Base-by-base conservation (phyloP, 352 stramenopile species). In the Globisporangium cylindrosporum region DNA sequence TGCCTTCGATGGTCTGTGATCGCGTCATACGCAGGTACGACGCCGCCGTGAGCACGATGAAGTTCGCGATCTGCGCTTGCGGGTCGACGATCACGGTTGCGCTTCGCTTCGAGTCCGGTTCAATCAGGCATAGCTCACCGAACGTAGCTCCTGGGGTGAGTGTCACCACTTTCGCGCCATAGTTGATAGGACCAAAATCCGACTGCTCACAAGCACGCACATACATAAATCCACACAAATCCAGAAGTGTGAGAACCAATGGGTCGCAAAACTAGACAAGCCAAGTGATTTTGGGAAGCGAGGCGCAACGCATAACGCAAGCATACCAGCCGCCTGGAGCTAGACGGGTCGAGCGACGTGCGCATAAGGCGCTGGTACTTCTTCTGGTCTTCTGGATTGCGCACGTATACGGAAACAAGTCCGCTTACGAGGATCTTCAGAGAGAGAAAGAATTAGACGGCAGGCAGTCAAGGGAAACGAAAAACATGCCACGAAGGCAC, bases 1-100 rank as follows among this genome's bases (percentile, higher is more conserved):
- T 90, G 57, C 87, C 87, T 75, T 92, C 84, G 51, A 91, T 92
- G 4, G 78, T 88, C 70, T 93, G 84, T 29, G 81, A 92, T 6
- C 84, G 82, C 22, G 88, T 95, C 81, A 95, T 92, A 29, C 87
- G 81, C 27, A 93, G 59, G 66, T 95, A 95, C 29, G 84, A 92
- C 10, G 86, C 77, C 6, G 88, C 85, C 12, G 88, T 89, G 69
- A 95, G 85, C 58, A 94, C 88, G 59, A 95, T 93, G 43, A 95
- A 93, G 70, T 91, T 93, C 43, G 88, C 85, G 66, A 80, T 80
- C 75, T 91, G 80, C 8, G 80, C 80, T 32, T 81, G 68, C 10
- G 72, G 59, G 56, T 95, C 88, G 20, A 94, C 88, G 59, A 92
- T 75, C n/a, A 92, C 82, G 14, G 86, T 95, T 22, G 86, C 88